Percentiles rank a stretch among this genome's conserved stretches.
phyloP scores from a whole-genome alignment of 768 basidiomycete species.

The Suillus weaverae region DNA sequence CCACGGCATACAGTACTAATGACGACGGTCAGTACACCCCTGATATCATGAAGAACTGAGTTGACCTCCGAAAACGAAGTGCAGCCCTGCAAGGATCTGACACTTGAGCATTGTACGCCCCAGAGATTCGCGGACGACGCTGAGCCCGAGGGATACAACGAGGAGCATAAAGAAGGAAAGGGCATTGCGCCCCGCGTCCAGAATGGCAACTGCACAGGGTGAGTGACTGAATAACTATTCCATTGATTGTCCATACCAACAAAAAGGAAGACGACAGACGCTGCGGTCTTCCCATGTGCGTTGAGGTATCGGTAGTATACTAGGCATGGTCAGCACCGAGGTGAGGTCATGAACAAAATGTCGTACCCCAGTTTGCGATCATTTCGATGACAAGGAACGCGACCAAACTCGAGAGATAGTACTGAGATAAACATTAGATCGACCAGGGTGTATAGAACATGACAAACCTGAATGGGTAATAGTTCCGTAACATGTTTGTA shows the following conservation, averaged over 20 bases:
- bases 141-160: slow-evolving; percentile 88
- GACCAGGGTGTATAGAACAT: neutral
- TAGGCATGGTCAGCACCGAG: slow-evolving; percentile 26
- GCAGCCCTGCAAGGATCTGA: slow-evolving; percentile 75
- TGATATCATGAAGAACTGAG: slow-evolving; percentile 11
- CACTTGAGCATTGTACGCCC: slow-evolving; percentile 84
- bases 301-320: slow-evolving; percentile 96
- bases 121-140: slow-evolving; percentile 87
- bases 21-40: neutral
- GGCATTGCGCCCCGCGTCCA: slow-evolving; percentile 93
- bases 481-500: slow-evolving; percentile 80
- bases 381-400: slow-evolving; percentile 90
- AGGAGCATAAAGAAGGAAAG: slow-evolving; percentile 94
- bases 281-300: slow-evolving; percentile 70
- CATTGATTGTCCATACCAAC: slow-evolving; percentile 59
- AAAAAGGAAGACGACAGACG: slow-evolving; percentile 88
- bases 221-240: slow-evolving; percentile 3
- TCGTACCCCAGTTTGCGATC: slow-evolving; percentile 83
- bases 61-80: slow-evolving; percentile 94
- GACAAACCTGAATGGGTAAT: slow-evolving; percentile 78
- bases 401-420: slow-evolving; percentile 89
- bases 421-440: slow-evolving; percentile 41
- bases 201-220: slow-evolving; percentile 70
- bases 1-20: slow-evolving; percentile 87
- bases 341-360: neutral